phyloP scores from a whole-genome alignment of 2,329 filamentous ascomycete species.

The Xylariaceae sp. region DNA sequence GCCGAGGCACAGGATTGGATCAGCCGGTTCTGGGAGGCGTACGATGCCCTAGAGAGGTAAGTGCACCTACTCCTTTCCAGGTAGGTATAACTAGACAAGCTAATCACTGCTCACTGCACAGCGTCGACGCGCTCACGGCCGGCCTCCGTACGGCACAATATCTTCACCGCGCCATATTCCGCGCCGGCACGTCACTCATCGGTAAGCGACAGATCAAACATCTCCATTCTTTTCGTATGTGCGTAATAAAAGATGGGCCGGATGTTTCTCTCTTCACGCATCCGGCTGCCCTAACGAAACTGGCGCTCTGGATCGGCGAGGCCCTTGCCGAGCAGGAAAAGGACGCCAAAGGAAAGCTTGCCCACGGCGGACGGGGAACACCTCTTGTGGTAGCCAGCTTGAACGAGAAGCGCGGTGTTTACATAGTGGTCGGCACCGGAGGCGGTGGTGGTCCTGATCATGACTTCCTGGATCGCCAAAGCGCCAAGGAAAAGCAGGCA shows the following conservation, averaged over 20 bases:
- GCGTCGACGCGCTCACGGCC: slow-evolving; percentile 69
- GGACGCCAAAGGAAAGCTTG: slow-evolving; percentile 63
- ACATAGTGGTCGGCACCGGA: slow-evolving; percentile 88
- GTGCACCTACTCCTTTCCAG: slow-evolving; percentile 23
- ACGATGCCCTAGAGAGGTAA: slow-evolving; percentile 66
- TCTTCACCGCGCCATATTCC: slow-evolving; percentile 85
- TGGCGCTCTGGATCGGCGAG: slow-evolving; percentile 91
- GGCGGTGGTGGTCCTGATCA: slow-evolving; percentile 74
- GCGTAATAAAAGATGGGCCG: slow-evolving; percentile 89
- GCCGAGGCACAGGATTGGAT: slow-evolving; percentile 60
- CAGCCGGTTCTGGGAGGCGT: slow-evolving; percentile 64
- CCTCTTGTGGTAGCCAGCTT: slow-evolving; percentile 87
- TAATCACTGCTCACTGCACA: slow-evolving; percentile 37
- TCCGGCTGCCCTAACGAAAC: slow-evolving; percentile 84
- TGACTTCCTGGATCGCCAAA: slow-evolving; percentile 62
- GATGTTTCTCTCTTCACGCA: slow-evolving; percentile 90
- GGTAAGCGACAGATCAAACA: slow-evolving; percentile 93
- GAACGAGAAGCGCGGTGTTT: slow-evolving; percentile 80
- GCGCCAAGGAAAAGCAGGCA: slow-evolving; percentile 56
- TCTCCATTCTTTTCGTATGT: slow-evolving; percentile 87
- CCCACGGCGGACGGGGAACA: slow-evolving; percentile 65
- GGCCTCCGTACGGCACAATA: slow-evolving; percentile 81
- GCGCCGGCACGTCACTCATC: slow-evolving; percentile 84
- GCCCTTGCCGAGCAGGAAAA: slow-evolving; percentile 85
- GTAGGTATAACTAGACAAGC: slow-evolving; percentile 2